phyloP scores from a whole-genome alignment of 345 rosid species.

The Abelmoschus esculentus region DNA sequence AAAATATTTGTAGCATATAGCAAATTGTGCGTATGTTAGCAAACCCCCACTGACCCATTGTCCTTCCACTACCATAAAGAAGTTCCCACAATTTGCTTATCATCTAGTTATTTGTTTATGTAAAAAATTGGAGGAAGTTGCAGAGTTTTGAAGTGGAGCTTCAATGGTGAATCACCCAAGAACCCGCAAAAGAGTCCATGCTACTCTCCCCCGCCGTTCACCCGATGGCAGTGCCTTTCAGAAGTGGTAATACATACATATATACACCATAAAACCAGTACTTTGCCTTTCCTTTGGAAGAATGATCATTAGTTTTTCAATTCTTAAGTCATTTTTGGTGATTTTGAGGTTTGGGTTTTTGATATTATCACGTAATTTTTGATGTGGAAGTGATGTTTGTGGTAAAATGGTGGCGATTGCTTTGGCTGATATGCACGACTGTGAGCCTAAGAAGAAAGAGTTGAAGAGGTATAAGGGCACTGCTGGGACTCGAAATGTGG shows the following conservation, averaged over 20 bases:
- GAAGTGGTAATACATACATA: constrained; percentile 39
- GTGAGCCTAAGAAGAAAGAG: constrained; percentile 28
- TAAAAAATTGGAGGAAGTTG: background rate
- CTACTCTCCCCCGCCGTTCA: constrained; percentile 45
- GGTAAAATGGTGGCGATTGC: constrained; percentile 52
- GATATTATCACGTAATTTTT: background rate
- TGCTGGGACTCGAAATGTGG: constrained; percentile 16
- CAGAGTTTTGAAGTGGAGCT: constrained; percentile 22
- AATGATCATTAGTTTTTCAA: background rate
- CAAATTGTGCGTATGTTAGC: background rate
- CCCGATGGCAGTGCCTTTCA: constrained; percentile 75
- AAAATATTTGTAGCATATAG: background rate
- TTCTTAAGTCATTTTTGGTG: background rate
- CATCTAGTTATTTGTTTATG: background rate
- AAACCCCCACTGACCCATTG: background rate
- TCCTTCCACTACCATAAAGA: background rate
- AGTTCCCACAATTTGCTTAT: background rate
- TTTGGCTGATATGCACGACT: constrained; percentile 70
- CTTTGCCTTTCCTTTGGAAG: background rate
- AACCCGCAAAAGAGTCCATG: constrained; percentile 61
- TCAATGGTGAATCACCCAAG: constrained; percentile 54
- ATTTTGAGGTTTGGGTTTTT: background rate
- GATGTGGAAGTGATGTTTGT: constrained; percentile 41
- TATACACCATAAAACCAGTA: background rate
- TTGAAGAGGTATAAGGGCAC: constrained; percentile 65